These are phyloP conservation scores for Isoetes taiwanensis DNA, from an alignment of 75 land plant species.

Conservation along the genomic window DNA sequence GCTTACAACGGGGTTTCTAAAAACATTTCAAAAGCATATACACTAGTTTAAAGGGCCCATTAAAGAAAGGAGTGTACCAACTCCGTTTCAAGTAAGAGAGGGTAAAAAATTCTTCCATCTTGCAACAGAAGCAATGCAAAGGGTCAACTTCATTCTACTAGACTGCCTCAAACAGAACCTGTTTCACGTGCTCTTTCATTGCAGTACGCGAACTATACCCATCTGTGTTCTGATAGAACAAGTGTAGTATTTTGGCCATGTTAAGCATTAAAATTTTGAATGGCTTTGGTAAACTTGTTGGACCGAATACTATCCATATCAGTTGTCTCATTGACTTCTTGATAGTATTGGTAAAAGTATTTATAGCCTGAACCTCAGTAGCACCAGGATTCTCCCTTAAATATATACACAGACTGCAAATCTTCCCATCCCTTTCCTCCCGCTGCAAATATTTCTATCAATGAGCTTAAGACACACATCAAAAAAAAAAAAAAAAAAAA, in stretches of 20 bases:
- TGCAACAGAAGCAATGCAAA: no score
- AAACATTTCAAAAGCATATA: no score
- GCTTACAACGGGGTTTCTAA: no score
- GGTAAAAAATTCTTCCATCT: no score
- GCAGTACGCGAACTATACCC: constrained; percentile 57
- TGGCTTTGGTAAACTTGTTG: constrained; percentile 35
- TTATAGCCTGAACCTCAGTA: constrained; percentile 24
- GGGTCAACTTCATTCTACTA: no score
- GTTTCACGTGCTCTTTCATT: constrained; percentile 34
- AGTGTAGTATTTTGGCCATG: constrained; percentile 47
- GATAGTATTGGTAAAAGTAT: constrained; percentile 13
- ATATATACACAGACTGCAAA: constrained; percentile 32
- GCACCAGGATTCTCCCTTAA: constrained; percentile 18
- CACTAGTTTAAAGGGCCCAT: no score
- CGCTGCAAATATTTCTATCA: constrained; percentile 33
- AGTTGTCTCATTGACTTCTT: constrained; percentile 34
- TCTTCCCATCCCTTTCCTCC: constrained; percentile 51
- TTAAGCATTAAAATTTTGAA: constrained; percentile 68
- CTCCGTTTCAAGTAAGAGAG: no score
- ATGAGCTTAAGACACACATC: background rate
- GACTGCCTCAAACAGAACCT: no score
- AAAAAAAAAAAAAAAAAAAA: constrained; percentile 12
- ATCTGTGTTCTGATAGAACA: constrained; percentile 52
- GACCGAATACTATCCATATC: constrained; percentile 29
- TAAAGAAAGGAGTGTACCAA: no score